Evolutionary conservation across 108 stramenopile genomes (phyloP).

Genomic region (Conticribra guillardii): DNA sequence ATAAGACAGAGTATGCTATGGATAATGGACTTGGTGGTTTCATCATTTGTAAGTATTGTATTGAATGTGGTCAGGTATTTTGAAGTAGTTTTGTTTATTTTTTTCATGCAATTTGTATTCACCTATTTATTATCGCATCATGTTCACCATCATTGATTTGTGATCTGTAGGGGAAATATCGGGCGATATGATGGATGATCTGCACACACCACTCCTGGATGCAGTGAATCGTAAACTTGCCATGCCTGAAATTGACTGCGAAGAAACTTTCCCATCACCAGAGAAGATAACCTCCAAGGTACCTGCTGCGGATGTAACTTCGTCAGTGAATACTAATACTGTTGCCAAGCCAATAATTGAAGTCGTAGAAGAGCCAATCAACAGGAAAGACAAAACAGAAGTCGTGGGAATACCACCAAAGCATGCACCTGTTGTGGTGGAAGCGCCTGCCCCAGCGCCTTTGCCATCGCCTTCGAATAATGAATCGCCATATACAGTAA

Average conservation of each 20-base stretch:
- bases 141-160: neutral
- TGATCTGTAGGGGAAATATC: neutral
- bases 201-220: slow-evolving; percentile 19
- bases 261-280: slow-evolving; percentile 6
- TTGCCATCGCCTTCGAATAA: slow-evolving; percentile 1
- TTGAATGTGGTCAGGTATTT: neutral
- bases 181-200: slow-evolving; percentile 26
- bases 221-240: slow-evolving; percentile 20
- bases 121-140: too few species aligned
- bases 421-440: neutral
- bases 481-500: slow-evolving; percentile 36
- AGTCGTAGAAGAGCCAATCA: slow-evolving; percentile 18
- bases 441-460: neutral
- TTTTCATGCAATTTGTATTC: too few species aligned
- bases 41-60: slow-evolving; percentile 17
- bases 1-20: slow-evolving; percentile 31
- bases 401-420: slow-evolving; percentile 23
- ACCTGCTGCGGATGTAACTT: too few species aligned
- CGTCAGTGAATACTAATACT: too few species aligned
- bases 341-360: too few species aligned
- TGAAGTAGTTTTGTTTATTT: too few species aligned
- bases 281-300: neutral
- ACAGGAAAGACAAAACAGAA: slow-evolving; percentile 33
- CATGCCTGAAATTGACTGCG: slow-evolving; percentile 5
- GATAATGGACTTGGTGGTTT: slow-evolving; percentile 5